Evolutionary conservation across 2,329 filamentous ascomycete species (phyloP), one percentile per base, ranked within the genome.

Genomic region (Sarocladium brachiariae): DNA sequence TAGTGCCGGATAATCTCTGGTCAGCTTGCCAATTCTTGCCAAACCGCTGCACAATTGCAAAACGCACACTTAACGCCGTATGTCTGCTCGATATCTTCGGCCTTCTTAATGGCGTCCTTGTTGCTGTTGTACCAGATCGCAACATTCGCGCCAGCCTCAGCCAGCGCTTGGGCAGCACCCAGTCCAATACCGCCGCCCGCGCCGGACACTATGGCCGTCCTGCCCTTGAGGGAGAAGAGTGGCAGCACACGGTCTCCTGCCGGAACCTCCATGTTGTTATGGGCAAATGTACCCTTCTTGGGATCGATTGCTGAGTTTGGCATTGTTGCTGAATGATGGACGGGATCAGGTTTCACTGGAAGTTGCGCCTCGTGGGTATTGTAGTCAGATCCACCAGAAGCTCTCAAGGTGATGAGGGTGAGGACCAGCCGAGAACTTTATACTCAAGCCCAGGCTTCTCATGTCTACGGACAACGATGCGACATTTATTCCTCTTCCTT

Each of bases 81-180:
- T 19, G 77, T 75, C 59, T 78, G 73, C 59, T 80, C 80, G 41
- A 89, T 83, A 23, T 80, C 78, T 27, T 74, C 73, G 0, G 85
- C 84, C 52, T 80, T 74, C 14, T 78, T 72, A 11, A 81, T 62
- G 11, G 83, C 82, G 57, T 83, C 78, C 60, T 78, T 76, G 67
- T 88, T 87, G 64, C 72, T 79, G 62, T 86, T 84, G 63, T 86
- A 88, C 81, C 81, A 87, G 48, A 87, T 79, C 24, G 82, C 84
- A 19, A 88, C 81, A 57, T 87, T 84, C 52, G 83, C 83, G 46
- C 85, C 85, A 14, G 83, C 81, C 62, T 89, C 85, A 14, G 84
- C 84, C 27, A 83, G 72, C 1, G 73, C 82, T 30, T 84, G 70
- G 13, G 83, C 84, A 24, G 87, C 75, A 4, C 75, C 74, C 23